Evolutionary conservation across 768 basidiomycete genomes (phyloP), one percentile per base, ranked within the genome.

Genomic region (Leccinum incarnatum): DNA sequence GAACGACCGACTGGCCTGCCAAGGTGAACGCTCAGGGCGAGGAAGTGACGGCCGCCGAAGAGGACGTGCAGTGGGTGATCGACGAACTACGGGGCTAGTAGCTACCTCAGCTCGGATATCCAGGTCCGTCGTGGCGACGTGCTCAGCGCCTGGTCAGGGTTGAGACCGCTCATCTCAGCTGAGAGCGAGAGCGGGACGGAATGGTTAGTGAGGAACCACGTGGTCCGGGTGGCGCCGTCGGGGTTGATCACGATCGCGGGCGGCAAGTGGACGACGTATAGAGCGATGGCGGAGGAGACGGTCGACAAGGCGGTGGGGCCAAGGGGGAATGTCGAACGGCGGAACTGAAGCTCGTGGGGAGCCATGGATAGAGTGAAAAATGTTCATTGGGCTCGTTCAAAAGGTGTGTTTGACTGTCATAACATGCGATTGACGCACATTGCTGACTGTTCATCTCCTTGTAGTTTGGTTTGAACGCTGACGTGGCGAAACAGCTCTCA

Each of bases 251-350:
- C 95, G 29, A 94, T 98, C 66, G 94, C 93, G 2, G 96, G 96
- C 17, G 96, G 96, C 5, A 99, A 99, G 75, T 99, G 96, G 96
- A 99, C 96, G 59, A 98, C 96, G 51, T 99, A 98, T 77, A 79
- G 91, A 51, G 88, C 87, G 32, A 97, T 98, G 96, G 94, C 96
- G 27, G 82, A 94, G 77, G 96, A 98, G 77, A 90, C 94, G 0
- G 88, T 98, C 48, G 91, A 98, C 73, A 78, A 81, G 59, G 95
- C 96, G 11, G 80, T 98, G 59, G 82, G 57, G 80, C 76, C 19
- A 82, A 71, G 67, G 82, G 77, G 27, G 83, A 81, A 8, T 95
- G 93, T 68, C 82, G 89, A 49, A 98, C 96, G 32, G 87, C 89
- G 48, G 79, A 80, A 50, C 71, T 97, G 67, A 85, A 89, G 72